Conservation (phyloP, 1,139 yeast species). For the Sugiyamaella paludigena region DNA sequence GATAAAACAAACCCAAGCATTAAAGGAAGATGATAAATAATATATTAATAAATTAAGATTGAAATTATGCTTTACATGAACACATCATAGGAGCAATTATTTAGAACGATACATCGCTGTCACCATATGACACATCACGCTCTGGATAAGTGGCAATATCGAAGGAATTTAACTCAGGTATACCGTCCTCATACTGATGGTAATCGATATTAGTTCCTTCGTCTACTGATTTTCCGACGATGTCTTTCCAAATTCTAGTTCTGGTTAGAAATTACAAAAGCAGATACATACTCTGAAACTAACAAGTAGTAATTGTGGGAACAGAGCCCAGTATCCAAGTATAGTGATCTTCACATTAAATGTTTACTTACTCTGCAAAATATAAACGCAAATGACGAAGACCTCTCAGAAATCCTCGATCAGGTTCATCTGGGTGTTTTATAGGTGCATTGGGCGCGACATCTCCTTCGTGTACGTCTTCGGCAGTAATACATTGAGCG, state of each 20-base stretch:
- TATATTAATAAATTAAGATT: slow-evolving; percentile 4
- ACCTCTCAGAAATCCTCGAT: slow-evolving; percentile 84
- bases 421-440: slow-evolving; percentile 58
- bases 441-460: slow-evolving; percentile 65
- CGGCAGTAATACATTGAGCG: slow-evolving; percentile 88
- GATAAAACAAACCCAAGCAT: too few species aligned
- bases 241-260: slow-evolving; percentile 26
- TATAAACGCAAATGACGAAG: slow-evolving; percentile 63
- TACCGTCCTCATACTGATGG: slow-evolving; percentile 15
- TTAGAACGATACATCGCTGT: slow-evolving; percentile 18
- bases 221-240: slow-evolving; percentile 26
- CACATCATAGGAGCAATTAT: neutral
- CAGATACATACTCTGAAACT: neutral
- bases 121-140: slow-evolving; percentile 8
- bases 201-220: slow-evolving; percentile 15
- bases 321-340: slow-evolving; percentile 21
- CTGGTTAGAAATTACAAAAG: neutral
- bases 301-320: neutral
- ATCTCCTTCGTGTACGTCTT: slow-evolving; percentile 42
- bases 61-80: slow-evolving; percentile 3
- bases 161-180: slow-evolving; percentile 22
- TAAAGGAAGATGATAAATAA: neutral
- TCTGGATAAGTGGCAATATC: slow-evolving; percentile 20
- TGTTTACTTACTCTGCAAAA: slow-evolving; percentile 38
- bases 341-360: neutral